Evolutionary conservation across 75 land plant genomes (phyloP).

Genomic region (Gnetum montanum): DNA sequence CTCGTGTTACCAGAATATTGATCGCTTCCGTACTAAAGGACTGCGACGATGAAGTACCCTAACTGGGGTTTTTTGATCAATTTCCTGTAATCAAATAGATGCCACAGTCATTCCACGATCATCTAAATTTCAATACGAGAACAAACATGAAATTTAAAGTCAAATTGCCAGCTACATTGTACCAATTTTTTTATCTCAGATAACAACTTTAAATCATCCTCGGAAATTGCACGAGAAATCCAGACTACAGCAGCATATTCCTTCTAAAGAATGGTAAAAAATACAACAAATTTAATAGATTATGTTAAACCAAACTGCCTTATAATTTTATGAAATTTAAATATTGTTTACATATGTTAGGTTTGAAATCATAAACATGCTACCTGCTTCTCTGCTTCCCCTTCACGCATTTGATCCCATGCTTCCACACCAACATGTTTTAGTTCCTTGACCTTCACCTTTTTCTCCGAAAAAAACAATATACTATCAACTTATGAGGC

Average conservation of each 20-base stretch:
- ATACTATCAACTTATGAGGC: neutral
- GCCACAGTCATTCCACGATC: no score
- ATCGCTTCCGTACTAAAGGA: constrained; percentile 73
- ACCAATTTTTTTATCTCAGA: constrained; percentile 69
- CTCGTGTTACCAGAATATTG: constrained; percentile 86
- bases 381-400: constrained; percentile 98
- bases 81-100: constrained; percentile 49
- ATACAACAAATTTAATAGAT: neutral
- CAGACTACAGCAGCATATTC: constrained; percentile 97
- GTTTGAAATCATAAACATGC: neutral
- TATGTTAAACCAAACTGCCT: neutral
- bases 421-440: constrained; percentile 54
- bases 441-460: constrained; percentile 80
- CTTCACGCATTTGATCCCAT: constrained; percentile 85
- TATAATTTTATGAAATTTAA: neutral
- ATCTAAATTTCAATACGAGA: no score
- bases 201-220: constrained; percentile 50
- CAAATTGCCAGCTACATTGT: no score
- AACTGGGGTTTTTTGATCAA: constrained; percentile 79
- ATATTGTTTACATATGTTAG: no score
- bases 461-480: constrained; percentile 9
- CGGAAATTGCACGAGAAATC: constrained; percentile 67
- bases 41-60: constrained; percentile 94
- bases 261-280: constrained; percentile 43
- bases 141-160: no score